Conservation (phyloP, 208 protist genomes). For the Leishmania arabica region DNA sequence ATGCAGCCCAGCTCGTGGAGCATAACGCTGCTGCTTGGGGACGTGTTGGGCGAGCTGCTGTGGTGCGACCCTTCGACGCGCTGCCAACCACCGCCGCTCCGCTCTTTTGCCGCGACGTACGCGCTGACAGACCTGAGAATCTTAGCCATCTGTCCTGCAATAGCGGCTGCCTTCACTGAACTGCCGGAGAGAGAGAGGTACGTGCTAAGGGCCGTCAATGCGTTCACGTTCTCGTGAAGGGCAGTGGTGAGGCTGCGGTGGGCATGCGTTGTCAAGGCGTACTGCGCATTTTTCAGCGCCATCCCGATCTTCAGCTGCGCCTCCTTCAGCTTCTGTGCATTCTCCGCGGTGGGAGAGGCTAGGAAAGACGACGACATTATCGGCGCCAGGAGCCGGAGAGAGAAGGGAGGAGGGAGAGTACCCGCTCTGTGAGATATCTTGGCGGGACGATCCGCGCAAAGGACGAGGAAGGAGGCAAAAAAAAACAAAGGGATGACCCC, state of each 20-base stretch:
- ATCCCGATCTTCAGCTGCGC: slow-evolving; percentile 59
- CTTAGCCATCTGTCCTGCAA: slow-evolving; percentile 66
- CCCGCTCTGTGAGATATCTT: neutral
- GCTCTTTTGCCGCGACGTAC: slow-evolving; percentile 32
- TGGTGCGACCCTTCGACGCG: slow-evolving; percentile 19
- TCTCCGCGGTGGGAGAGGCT: slow-evolving; percentile 19
- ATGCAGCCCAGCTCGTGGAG: slow-evolving; percentile 10
- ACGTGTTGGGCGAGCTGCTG: slow-evolving; percentile 27
- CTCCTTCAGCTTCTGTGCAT: slow-evolving; percentile 40
- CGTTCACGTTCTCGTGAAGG: slow-evolving; percentile 46
- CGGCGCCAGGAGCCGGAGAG: neutral
- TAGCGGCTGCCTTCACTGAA: slow-evolving; percentile 63
- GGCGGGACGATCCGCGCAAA: neutral
- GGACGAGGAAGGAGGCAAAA: neutral
- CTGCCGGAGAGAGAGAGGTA: slow-evolving; percentile 65
- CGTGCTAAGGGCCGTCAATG: slow-evolving; percentile 49
- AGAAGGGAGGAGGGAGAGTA: neutral
- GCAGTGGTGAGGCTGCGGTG: slow-evolving; percentile 40
- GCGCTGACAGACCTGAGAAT: slow-evolving; percentile 46
- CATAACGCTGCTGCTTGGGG: slow-evolving; percentile 11
- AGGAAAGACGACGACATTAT: slow-evolving; percentile 4
- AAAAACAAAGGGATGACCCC: neutral
- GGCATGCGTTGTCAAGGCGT: slow-evolving; percentile 49
- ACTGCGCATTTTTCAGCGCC: slow-evolving; percentile 63
- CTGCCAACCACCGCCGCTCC: slow-evolving; percentile 4